Conservation (phyloP, 2,329 filamentous ascomycete species). For the Aspergillus sp. region DNA sequence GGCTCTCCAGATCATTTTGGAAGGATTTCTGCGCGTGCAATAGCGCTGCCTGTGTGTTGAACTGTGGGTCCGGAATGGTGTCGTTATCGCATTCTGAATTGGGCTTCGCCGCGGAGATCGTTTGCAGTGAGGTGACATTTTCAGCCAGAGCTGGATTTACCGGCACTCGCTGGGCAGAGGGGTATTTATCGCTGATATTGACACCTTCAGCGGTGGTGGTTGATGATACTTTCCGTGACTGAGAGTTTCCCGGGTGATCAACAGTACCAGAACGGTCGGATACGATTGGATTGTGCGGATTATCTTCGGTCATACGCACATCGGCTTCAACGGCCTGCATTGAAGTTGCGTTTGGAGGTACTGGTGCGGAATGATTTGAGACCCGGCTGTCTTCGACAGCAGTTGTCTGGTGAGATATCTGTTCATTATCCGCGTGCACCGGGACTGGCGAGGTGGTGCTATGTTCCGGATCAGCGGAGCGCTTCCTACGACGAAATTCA, state of each 20-base stretch:
- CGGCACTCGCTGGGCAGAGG: slow-evolving; percentile 41
- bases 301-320: background rate
- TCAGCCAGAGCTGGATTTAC: slow-evolving; percentile 31
- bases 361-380: background rate
- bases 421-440: background rate
- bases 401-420: background rate
- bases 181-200: slow-evolving; percentile 32
- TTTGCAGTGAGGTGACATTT: slow-evolving; percentile 40
- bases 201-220: slow-evolving; percentile 16
- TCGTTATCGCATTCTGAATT: slow-evolving; percentile 22
- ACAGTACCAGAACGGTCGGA: slow-evolving; percentile 19
- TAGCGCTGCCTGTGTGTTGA: slow-evolving; percentile 45
- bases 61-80: slow-evolving; percentile 32
- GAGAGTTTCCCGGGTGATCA: slow-evolving; percentile 17
- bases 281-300: background rate
- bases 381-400: background rate
- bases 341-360: background rate
- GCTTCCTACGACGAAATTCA: slow-evolving; percentile 36
- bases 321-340: background rate
- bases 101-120: slow-evolving; percentile 36
- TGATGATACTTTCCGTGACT: slow-evolving; percentile 10
- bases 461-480: slow-evolving; percentile 9
- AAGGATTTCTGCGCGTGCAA: slow-evolving; percentile 42
- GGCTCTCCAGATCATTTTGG: slow-evolving; percentile 40
- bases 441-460: slow-evolving; percentile 10